Evolutionary conservation across 345 rosid genomes (phyloP), one percentile per base, ranked within the genome.

Genomic region (Ricinus communis): DNA sequence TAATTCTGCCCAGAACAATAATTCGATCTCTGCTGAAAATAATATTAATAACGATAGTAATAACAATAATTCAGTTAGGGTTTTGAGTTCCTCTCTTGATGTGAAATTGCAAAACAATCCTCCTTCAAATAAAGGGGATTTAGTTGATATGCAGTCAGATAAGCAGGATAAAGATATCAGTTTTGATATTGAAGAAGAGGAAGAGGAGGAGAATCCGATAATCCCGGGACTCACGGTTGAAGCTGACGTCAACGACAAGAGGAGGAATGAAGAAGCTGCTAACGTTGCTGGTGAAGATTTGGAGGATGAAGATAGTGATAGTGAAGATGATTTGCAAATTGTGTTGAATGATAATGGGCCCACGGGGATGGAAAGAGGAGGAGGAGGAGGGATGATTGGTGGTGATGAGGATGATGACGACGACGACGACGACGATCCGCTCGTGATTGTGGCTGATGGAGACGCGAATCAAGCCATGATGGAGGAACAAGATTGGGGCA

Each of bases 311-410:
- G 78, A 91, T 55, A 93, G 98, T 80, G 99, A 96, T 72, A 96
- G 99, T 76, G 99, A 96, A 54, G 98, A 95, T 68, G 99, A 89
- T 84, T 82, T 95, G 79, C 87, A 92, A 83, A 95, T 92, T 64
- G 97, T 95, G 65, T 82, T 96, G 86, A 96, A 96, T 66, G 97
- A 91, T 24, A 85, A 81, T 54, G 89, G 77, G 27, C 85, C 83
- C 58, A 80, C 81, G 74, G 85, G 80, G 69, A 80, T 81, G 85
- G 85, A 83, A 11, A 74, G 90, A 84, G 81, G 86, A 68, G 81
- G 86, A 11, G 72, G 90, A 84, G 81, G 86, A 68, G 81, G 86
- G 65, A 66, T 68, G 70, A 71, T 79, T 58, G 82, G 77, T 59
- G 93, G 76, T 28, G 89, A 69, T 28, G 92, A 76, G 3, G 75